phyloP scores from a whole-genome alignment of 1,284 basidiomycete species.

The Rhodotorula sp. region DNA sequence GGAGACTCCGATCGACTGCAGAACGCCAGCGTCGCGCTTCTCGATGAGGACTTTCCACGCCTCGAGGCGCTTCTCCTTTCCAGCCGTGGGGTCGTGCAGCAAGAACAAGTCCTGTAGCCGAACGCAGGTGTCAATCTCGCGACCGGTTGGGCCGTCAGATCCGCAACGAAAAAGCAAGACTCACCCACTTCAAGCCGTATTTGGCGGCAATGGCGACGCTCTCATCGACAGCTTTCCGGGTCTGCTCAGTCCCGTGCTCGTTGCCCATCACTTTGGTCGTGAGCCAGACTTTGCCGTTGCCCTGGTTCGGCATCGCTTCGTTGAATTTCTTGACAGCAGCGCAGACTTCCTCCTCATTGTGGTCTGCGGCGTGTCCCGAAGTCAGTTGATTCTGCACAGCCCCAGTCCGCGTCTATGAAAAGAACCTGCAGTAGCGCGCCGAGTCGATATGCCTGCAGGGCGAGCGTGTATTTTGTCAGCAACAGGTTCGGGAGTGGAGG shows the following conservation, averaged over 20 bases:
- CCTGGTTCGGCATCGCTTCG: constrained; percentile 36
- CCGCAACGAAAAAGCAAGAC: constrained; percentile 40
- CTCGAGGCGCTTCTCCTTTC: constrained; percentile 59
- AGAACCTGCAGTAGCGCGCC: constrained; percentile 59
- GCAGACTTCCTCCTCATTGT: constrained; percentile 65
- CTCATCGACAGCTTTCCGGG: constrained; percentile 40
- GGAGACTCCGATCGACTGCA: constrained; percentile 70
- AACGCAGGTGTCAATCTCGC: constrained; percentile 44
- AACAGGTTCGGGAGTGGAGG: neutral
- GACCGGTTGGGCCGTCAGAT: neutral
- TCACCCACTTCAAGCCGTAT: constrained; percentile 51
- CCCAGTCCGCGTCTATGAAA: no score
- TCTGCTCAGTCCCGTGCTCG: constrained; percentile 39
- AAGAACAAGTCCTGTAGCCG: constrained; percentile 63
- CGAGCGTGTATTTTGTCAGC: neutral
- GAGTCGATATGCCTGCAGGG: constrained; percentile 59
- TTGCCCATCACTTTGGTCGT: constrained; percentile 49
- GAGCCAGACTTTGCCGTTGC: constrained; percentile 65
- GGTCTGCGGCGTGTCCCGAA: constrained; percentile 14
- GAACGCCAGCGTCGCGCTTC: constrained; percentile 62
- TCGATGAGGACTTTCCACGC: constrained; percentile 66
- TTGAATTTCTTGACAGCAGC: constrained; percentile 58
- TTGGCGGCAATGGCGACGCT: constrained; percentile 30
- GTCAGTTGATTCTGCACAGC: no score
- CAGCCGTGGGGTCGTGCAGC: constrained; percentile 69